phyloP scores from a whole-genome alignment of 176 grass and related monocot species.

The Carex littledalei region DNA sequence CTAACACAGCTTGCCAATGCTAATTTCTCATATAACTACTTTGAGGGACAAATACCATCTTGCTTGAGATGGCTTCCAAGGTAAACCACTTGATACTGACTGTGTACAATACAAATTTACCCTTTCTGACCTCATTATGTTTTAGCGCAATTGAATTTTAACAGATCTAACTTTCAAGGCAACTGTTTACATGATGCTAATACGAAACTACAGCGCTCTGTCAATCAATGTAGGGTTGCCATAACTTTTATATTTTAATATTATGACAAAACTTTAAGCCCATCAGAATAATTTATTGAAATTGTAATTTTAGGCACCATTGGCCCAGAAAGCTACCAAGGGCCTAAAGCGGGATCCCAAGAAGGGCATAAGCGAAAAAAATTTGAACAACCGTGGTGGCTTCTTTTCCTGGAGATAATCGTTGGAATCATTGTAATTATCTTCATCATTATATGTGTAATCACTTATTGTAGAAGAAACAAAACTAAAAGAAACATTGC shows the following conservation, averaged over 20 bases:
- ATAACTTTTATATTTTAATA: constrained; percentile 5
- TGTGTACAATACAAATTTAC: not conserved
- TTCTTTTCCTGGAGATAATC: constrained; percentile 69
- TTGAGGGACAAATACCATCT: constrained; percentile 55
- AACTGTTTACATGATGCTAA: constrained; percentile 64
- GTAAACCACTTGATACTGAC: constrained; percentile 33
- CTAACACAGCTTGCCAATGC: constrained; percentile 47
- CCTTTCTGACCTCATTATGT: constrained; percentile 43
- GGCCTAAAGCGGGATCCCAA: not conserved
- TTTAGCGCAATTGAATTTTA: constrained; percentile 47
- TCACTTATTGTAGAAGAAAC: constrained; percentile 29
- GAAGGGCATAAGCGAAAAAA: constrained; percentile 25
- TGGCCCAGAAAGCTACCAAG: constrained; percentile 15
- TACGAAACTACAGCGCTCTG: constrained; percentile 38
- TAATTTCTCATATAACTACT: constrained; percentile 80
- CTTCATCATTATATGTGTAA: constrained; percentile 40
- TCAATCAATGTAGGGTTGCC: constrained; percentile 51
- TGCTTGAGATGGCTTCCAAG: constrained; percentile 61
- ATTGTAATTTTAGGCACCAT: constrained; percentile 58
- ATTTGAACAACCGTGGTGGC: constrained; percentile 56
- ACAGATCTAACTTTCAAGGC: constrained; percentile 69
- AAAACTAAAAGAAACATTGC: constrained; percentile 36
- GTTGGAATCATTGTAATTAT: constrained; percentile 37
- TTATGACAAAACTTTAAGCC: not conserved
- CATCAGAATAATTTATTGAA: not conserved